Evolutionary conservation across 2,329 filamentous ascomycete genomes (phyloP), one percentile per base, ranked within the genome.

Genomic region (Venturia nashicola): DNA sequence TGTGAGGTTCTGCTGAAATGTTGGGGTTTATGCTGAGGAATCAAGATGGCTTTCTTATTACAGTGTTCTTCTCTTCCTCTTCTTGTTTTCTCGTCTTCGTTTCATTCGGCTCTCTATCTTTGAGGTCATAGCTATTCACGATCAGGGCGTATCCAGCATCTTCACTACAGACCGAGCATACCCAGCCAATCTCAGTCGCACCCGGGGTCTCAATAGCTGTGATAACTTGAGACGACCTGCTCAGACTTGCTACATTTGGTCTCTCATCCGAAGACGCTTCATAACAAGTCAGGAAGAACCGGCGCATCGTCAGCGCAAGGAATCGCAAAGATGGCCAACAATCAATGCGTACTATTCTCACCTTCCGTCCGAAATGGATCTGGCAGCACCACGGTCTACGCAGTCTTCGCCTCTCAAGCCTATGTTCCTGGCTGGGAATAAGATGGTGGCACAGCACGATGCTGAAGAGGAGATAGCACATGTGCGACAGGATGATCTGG

Each of bases 371-470:
- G 39, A 60, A 11, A 39, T n/a, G 14, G 59, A 60, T n/a, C n/a
- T 60, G 14, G 32, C 59, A 42, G 59, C 36, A 18, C 36, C 23
- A 27, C 32, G 36, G 34, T 43, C 59, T 11, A 42, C 20, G 4
- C 39, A 42, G 36, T 60, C 59, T 18, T 43, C 61, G 42, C 43
- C 61, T n/a, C 11, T 62, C 42, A 62, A 62, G n/a, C 61, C 61
- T 1, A 46, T 62, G 44, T 46, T 48, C 4, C 18, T 62, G 36
- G 40, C 42, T 27, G 39, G 39, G 16, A 59, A 59, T 27, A 18
- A 59, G 12, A 59, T 20, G 57, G 57, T 43, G 34, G 57, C 34
- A 20, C 42, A 27, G 14, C 20, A 60, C 59, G 36, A 60, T 27
- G 59, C 51, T 34, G 51, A 57, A 18, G 32, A 60, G 3, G 27